Conservation (phyloP, 129 eudicot species). For the Pittosporum tobira region DNA sequence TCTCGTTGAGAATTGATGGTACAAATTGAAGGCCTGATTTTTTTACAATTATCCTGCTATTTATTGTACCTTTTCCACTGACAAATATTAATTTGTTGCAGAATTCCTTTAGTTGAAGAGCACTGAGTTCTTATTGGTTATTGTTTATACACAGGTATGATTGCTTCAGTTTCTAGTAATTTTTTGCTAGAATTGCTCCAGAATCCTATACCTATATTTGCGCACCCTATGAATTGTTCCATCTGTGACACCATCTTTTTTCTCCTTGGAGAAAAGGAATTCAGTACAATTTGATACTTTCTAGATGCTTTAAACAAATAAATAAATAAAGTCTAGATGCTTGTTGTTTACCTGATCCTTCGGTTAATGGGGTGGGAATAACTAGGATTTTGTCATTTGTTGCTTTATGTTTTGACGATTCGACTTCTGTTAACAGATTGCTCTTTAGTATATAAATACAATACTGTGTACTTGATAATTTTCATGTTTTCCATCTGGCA, state of each 20-base stretch:
- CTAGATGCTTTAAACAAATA: too few species aligned
- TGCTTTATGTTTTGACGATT: too few species aligned
- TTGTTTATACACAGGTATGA: conserved; percentile 64
- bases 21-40: background rate
- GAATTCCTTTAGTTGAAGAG: conserved; percentile 81
- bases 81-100: conserved; percentile 26
- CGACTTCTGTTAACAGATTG: background rate
- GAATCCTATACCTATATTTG: background rate
- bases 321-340: too few species aligned
- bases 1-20: conserved; percentile 4
- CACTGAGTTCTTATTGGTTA: conserved; percentile 80
- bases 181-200: background rate
- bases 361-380: background rate
- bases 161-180: background rate
- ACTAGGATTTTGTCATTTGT: too few species aligned
- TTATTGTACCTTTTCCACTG: background rate
- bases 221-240: background rate
- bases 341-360: background rate
- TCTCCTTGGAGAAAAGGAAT: background rate
- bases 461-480: background rate
- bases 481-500: background rate
- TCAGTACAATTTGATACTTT: background rate
- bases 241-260: background rate
- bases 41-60: too few species aligned
- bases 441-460: background rate